phyloP scores from a whole-genome alignment of 192 early-diverging fungal species.

The Umbelopsis sp. region DNA sequence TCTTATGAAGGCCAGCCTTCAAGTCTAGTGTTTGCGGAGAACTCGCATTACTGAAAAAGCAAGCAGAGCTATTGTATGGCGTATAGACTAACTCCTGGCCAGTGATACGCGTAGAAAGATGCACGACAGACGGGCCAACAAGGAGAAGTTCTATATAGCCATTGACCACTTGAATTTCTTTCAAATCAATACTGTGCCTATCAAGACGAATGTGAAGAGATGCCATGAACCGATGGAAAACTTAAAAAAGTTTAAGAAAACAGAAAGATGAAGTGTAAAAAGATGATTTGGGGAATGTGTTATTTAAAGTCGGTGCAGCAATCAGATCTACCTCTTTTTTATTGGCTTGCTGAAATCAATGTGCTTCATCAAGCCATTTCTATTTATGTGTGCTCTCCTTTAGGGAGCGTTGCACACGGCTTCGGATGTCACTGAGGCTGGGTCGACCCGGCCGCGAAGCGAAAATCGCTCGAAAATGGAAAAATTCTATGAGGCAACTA shows the following conservation, averaged over 20 bases:
- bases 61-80: background rate
- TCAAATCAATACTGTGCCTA: background rate
- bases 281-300: background rate
- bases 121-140: background rate
- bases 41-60: background rate
- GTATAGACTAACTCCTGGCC: slow-evolving; percentile 12
- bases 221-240: background rate
- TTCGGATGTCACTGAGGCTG: background rate
- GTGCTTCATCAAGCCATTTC: background rate
- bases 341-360: background rate
- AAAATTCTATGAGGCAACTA: too few species aligned
- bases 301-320: too few species aligned
- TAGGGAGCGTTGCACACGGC: background rate
- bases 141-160: background rate
- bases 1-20: slow-evolving; percentile 1
- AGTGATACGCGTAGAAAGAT: background rate
- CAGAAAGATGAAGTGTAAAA: background rate
- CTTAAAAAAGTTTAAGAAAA: too few species aligned
- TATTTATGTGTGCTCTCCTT: background rate
- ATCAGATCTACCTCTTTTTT: too few species aligned
- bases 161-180: background rate
- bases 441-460: too few species aligned
- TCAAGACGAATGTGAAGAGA: slow-evolving; percentile 13
- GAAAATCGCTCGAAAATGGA: too few species aligned
- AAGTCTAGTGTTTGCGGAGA: background rate